Conservation (phyloP, 495 filamentous ascomycete species). For the Articulospora tetracladia region DNA sequence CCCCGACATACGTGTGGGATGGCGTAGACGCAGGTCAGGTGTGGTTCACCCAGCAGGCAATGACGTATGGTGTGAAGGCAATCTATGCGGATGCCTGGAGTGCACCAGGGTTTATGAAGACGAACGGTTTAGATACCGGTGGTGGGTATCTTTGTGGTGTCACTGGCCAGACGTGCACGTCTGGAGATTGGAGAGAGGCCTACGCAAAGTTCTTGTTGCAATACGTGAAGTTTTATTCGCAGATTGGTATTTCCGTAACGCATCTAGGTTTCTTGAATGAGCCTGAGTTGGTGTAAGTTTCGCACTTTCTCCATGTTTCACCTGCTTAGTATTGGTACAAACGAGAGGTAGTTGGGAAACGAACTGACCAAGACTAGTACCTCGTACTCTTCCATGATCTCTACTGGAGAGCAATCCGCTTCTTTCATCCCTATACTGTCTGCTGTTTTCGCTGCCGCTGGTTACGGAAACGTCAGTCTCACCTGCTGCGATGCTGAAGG, state of each 20-base stretch:
- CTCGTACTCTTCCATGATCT: slow-evolving; percentile 25
- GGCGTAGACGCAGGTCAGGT: slow-evolving; percentile 44
- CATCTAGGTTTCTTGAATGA: slow-evolving; percentile 56
- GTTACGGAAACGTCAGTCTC: slow-evolving; percentile 34
- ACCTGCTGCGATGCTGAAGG: slow-evolving; percentile 51
- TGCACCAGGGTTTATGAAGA: slow-evolving; percentile 57
- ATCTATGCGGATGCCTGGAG: slow-evolving; percentile 54
- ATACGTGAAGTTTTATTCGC: slow-evolving; percentile 45
- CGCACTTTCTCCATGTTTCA: background rate
- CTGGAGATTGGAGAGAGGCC: slow-evolving; percentile 51
- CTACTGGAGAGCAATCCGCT: slow-evolving; percentile 36
- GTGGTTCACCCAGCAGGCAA: slow-evolving; percentile 45
- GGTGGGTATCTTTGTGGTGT: slow-evolving; percentile 48
- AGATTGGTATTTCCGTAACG: slow-evolving; percentile 40
- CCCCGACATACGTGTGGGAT: slow-evolving; percentile 42
- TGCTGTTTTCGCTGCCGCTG: slow-evolving; percentile 33
- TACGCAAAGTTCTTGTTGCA: slow-evolving; percentile 53
- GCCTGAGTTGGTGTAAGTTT: slow-evolving; percentile 39
- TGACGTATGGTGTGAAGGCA: slow-evolving; percentile 37
- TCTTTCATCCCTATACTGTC: slow-evolving; percentile 44
- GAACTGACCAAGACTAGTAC: background rate
- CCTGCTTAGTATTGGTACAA: no score
- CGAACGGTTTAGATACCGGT: slow-evolving; percentile 35
- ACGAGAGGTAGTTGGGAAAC: background rate
- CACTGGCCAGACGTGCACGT: slow-evolving; percentile 36